These are phyloP conservation scores for Periconia macrospinosa DNA, from an alignment of 2,329 filamentous ascomycete genomes.

Conservation along the genomic window DNA sequence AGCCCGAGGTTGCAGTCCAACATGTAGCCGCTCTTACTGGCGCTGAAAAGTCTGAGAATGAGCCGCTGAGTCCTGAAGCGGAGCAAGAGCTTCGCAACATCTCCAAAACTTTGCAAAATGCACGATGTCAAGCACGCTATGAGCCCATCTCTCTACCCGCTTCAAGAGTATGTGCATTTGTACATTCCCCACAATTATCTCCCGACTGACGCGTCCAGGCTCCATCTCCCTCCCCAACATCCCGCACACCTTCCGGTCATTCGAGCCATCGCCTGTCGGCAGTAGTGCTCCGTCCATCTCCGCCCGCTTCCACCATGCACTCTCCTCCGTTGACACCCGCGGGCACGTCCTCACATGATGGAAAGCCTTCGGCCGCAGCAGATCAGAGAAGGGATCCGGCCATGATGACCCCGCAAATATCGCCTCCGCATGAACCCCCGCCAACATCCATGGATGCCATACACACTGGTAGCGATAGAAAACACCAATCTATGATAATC, in stretches of 20 bases:
- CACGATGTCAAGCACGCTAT: conserved; percentile 80
- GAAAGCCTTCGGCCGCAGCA: conserved; percentile 37
- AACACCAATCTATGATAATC: conserved; percentile 24
- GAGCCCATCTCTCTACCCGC: conserved; percentile 87
- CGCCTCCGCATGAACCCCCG: conserved; percentile 58
- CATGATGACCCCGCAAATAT: conserved; percentile 60
- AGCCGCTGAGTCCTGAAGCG: conserved; percentile 46
- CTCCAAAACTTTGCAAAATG: conserved; percentile 71
- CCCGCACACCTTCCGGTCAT: conserved; percentile 54
- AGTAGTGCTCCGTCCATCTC: conserved; percentile 66
- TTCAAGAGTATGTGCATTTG: conserved; percentile 66
- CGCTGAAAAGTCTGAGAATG: conserved; percentile 22
- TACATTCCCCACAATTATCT: conserved; percentile 26
- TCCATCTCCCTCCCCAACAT: conserved; percentile 50
- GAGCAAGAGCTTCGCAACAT: conserved; percentile 71
- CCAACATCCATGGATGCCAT: conserved; percentile 46
- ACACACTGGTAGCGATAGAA: conserved; percentile 17
- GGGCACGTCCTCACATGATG: conserved; percentile 67
- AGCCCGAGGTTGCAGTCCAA: conserved; percentile 36
- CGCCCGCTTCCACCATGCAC: conserved; percentile 71
- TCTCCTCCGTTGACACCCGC: conserved; percentile 89
- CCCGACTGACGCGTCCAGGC: conserved; percentile 43
- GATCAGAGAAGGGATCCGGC: conserved; percentile 45
- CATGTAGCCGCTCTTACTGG: conserved; percentile 34
- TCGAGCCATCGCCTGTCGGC: conserved; percentile 56